Evolutionary conservation across 306 rosid genomes (phyloP).

Genomic region (Trifolium subterraneum): DNA sequence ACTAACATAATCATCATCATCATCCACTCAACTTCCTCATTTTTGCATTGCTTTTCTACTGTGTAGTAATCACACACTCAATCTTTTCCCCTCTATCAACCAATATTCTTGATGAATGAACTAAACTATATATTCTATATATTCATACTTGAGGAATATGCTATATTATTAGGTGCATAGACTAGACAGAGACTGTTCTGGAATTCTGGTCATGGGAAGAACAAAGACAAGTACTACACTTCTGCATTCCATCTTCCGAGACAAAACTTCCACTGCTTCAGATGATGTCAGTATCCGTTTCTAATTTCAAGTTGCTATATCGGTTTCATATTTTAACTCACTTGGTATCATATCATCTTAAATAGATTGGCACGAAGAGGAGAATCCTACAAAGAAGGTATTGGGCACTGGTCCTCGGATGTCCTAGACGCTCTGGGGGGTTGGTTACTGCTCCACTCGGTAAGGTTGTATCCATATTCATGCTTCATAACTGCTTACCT

Average conservation of each 20-base stretch:
- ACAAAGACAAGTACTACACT: slow-evolving; percentile 72
- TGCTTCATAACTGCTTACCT: slow-evolving; percentile 5
- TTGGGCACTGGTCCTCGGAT: slow-evolving; percentile 91
- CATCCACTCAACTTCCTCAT: no score
- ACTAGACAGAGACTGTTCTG: slow-evolving; percentile 87
- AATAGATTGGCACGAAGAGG: slow-evolving; percentile 51
- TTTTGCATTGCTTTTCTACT: no score
- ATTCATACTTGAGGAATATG: slow-evolving; percentile 20
- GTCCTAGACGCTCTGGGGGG: slow-evolving; percentile 75
- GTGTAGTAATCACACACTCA: no score
- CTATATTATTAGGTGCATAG: slow-evolving; percentile 73
- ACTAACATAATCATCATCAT: no score
- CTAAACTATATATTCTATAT: no score
- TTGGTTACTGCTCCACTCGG: slow-evolving; percentile 73
- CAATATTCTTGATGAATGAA: no score
- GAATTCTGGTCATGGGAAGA: slow-evolving; percentile 92
- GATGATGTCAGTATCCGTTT: slow-evolving; percentile 53
- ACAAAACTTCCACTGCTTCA: slow-evolving; percentile 75
- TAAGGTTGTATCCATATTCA: slow-evolving; percentile 66
- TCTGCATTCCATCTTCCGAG: slow-evolving; percentile 85
- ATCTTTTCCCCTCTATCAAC: no score
- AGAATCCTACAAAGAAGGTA: slow-evolving; percentile 73
- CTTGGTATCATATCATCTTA: slow-evolving; percentile 24
- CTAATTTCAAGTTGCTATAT: slow-evolving; percentile 35
- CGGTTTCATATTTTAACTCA: slow-evolving; percentile 28